A percentile compares a stretch with the other conserved stretches of the same genome.
Evolutionary conservation across 139 green algal genomes (phyloP).

Genomic region (Nannochloris sp.): DNA sequence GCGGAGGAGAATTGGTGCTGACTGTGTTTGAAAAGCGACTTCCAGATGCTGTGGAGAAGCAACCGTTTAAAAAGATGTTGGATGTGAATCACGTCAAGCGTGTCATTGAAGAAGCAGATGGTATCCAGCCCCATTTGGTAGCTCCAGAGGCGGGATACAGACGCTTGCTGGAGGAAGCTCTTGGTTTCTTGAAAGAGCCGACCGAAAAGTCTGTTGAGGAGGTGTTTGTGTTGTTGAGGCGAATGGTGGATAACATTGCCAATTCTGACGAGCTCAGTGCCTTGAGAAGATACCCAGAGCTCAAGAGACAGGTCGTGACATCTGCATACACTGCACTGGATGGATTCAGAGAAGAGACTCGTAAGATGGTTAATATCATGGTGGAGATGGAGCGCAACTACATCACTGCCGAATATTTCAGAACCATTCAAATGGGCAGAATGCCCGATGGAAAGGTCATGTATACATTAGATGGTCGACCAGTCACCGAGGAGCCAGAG

Average conservation of each 20-base stretch:
- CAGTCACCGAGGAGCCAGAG: conserved; percentile 36
- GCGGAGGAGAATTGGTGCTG: conserved; percentile 73
- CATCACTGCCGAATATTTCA: conserved; percentile 85
- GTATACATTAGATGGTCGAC: conserved; percentile 36
- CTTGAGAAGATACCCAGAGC: conserved; percentile 66
- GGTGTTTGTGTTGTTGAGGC: conserved; percentile 74
- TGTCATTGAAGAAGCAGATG: conserved; percentile 87
- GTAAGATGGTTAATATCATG: conserved; percentile 58
- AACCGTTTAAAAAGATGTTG: conserved; percentile 80
- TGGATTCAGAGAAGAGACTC: conserved; percentile 42
- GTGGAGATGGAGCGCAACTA: conserved; percentile 92
- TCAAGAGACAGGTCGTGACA: conserved; percentile 71
- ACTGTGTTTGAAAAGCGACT: conserved; percentile 90
- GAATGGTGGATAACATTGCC: conserved; percentile 68
- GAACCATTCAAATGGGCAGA: conserved; percentile 33
- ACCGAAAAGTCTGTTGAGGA: conserved; percentile 54
- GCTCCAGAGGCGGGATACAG: conserved; percentile 92
- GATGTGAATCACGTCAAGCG: conserved; percentile 76
- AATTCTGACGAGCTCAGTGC: conserved; percentile 26
- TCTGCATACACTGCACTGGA: conserved; percentile 56
- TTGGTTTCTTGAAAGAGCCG: conserved; percentile 33
- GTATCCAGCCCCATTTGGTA: conserved; percentile 95
- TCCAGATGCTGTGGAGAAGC: conserved; percentile 73
- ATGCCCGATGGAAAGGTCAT: conserved; percentile 41
- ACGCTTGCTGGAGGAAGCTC: conserved; percentile 70